Evolutionary conservation across 2,329 filamentous ascomycete species (phyloP), one percentile per base, ranked within the genome.

Genomic region (Acrocalymma vagum): DNA sequence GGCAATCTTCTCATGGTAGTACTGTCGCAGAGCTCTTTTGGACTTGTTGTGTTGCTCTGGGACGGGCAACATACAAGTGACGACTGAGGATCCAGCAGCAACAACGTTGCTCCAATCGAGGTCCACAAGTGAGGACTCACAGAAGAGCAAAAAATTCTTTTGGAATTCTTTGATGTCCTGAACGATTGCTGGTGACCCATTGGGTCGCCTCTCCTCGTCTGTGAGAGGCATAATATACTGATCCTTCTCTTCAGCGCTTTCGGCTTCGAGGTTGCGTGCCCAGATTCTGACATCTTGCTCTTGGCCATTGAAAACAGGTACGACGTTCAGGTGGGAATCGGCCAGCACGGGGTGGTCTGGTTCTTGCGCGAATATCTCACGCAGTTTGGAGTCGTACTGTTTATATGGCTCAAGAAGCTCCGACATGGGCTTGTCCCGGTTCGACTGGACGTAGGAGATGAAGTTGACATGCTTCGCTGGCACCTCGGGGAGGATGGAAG

Each of bases 91-190:
- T 9, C 90, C 90, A 26, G 89, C 88, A 20, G 83, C 90, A 11
- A 94, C 84, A 11, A 95, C 83, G 63, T 94, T 94, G 60, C 71
- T 83, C 90, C 90, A 95, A 62, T 93, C 83, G 53, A 95, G 65
- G 32, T 93, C 89, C 20, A 78, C 77, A 18, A 95, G 73, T 0
- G 88, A 85, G 2, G 83, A 87, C 69, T 95, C 90, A 1, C 86
- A 90, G 63, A 95, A 95, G 43, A 95, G 65, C 43, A 81, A 81
- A 70, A 95, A 93, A 69, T 94, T 93, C 32, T 82, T 80, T 62
- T 85, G 83, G 56, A 94, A 95, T 20, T 89, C 84, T 31, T 81
- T 77, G 29, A 94, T 63, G 9, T 79, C 79, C 16, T 77, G 64
- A 0, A 92, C 88, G 4, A 88, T 79, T 3, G 90, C 89, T 3